phyloP scores from a whole-genome alignment of 177 flowering plant genomes.

The Vitis hybrid region DNA sequence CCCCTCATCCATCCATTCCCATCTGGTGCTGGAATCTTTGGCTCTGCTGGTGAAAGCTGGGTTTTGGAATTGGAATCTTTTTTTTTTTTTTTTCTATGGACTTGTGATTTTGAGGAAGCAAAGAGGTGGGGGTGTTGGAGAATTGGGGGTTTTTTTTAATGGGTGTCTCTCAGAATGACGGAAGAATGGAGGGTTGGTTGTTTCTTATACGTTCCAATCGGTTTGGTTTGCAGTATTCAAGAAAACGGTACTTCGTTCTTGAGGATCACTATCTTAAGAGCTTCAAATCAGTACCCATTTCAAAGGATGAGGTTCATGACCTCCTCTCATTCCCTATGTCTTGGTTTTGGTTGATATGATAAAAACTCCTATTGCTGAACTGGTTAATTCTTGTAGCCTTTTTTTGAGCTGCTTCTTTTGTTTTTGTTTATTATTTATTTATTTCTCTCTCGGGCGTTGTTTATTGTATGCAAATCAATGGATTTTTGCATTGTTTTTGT shows the following conservation, averaged over 20 bases:
- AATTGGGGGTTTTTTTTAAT: constrained; percentile 11
- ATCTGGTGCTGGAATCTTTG: neutral
- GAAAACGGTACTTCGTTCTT: constrained; percentile 79
- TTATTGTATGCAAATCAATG: too few relatives aligned
- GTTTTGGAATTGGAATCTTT: neutral
- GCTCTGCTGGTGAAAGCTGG: neutral
- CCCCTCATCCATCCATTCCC: neutral
- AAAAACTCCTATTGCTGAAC: neutral
- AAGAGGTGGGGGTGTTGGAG: neutral
- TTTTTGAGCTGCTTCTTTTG: neutral
- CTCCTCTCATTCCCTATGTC: neutral
- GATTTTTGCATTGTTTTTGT: too few relatives aligned
- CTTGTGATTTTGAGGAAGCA: neutral
- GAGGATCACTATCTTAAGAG: constrained; percentile 58
- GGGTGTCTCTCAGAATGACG: constrained; percentile 36
- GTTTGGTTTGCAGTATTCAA: constrained; percentile 67
- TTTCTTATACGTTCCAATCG: constrained; percentile 69
- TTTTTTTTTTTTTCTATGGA: neutral
- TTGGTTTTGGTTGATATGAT: neutral
- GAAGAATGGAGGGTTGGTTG: constrained; percentile 82
- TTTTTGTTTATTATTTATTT: too few relatives aligned
- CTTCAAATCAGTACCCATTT: constrained; percentile 62
- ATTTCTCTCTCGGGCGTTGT: too few relatives aligned
- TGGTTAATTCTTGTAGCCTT: neutral
- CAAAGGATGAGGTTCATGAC: constrained; percentile 34